Evolutionary conservation across 257 asterid species (phyloP).

Genomic region (Catharanthus roseus): DNA sequence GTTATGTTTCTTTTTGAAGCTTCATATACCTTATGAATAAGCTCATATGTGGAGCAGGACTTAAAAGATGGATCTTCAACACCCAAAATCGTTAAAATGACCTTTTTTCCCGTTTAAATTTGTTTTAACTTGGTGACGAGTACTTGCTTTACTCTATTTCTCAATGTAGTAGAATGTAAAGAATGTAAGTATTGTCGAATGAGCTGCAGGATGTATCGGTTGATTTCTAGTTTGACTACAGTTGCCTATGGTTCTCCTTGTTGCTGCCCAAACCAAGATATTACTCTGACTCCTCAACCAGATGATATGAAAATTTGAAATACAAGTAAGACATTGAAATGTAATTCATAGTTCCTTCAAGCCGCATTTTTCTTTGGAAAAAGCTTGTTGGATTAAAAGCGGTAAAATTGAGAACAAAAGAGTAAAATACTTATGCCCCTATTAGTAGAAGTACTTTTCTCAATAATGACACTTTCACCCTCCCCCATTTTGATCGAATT

Average conservation of each 20-base stretch:
- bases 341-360: background rate
- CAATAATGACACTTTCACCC: no score
- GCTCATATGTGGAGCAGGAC: background rate
- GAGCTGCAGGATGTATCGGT: background rate
- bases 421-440: no score
- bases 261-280: background rate
- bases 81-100: background rate
- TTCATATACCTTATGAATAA: background rate
- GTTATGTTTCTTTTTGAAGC: background rate
- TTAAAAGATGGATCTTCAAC: background rate
- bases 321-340: background rate
- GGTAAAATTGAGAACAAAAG: no score
- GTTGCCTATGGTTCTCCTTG: background rate
- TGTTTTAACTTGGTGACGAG: background rate
- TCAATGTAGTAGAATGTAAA: background rate
- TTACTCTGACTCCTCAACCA: background rate
- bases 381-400: no score
- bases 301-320: background rate
- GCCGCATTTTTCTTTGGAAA: no score
- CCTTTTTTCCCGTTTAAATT: no score
- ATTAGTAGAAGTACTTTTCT: no score
- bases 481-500: no score
- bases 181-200: background rate
- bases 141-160: background rate
- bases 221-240: background rate